phyloP scores from a whole-genome alignment of 495 filamentous ascomycete species.

The Arthonia radiata region DNA sequence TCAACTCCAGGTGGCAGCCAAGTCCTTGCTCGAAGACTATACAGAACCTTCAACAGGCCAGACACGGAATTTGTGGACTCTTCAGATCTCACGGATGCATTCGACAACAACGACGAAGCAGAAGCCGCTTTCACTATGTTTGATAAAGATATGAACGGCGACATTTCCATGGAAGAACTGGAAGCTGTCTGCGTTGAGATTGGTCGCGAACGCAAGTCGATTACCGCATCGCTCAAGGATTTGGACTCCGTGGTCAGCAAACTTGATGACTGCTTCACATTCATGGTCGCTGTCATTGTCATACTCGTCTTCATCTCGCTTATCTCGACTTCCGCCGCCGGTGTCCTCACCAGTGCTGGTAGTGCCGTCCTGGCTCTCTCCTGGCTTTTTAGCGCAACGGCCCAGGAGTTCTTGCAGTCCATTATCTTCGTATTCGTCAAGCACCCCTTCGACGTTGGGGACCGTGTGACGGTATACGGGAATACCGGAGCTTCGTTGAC shows the following conservation, averaged over 20 bases:
- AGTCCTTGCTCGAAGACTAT: conserved; percentile 73
- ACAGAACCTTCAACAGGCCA: conserved; percentile 60
- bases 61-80: conserved; percentile 49
- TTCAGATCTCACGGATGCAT: conserved; percentile 56
- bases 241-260: conserved; percentile 87
- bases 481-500: conserved; percentile 53
- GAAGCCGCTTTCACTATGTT: conserved; percentile 85
- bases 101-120: conserved; percentile 66
- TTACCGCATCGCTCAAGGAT: conserved; percentile 83
- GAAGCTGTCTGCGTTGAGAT: conserved; percentile 88
- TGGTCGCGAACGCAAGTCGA: conserved; percentile 81
- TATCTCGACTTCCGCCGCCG: conserved; percentile 69
- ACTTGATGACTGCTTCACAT: conserved; percentile 66
- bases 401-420: conserved; percentile 80
- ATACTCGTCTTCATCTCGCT: conserved; percentile 69
- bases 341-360: conserved; percentile 67
- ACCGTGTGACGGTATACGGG: conserved; percentile 76
- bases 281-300: conserved; percentile 56
- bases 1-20: conserved; percentile 50
- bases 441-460: conserved; percentile 92
- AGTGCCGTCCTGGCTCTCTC: conserved; percentile 65
- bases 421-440: conserved; percentile 94
- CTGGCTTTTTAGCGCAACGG: conserved; percentile 79
- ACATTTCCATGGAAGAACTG: conserved; percentile 88
- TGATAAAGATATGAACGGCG: conserved; percentile 89